These are phyloP conservation scores for Verticillium albo-atrum DNA, from an alignment of 2,329 filamentous ascomycete genomes.

Conservation along the genomic window DNA sequence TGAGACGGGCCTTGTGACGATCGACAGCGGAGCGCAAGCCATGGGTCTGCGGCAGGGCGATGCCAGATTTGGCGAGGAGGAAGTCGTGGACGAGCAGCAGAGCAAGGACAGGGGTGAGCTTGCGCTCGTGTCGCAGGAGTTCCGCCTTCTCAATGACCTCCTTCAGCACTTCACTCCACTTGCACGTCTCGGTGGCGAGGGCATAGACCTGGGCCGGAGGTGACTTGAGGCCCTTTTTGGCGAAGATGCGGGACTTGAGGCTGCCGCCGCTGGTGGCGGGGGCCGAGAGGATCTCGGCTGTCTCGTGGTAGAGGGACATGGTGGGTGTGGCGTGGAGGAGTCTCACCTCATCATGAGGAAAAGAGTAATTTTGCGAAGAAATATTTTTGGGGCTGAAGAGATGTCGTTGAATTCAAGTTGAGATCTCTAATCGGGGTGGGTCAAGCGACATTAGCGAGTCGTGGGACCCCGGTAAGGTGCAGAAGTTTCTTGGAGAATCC, in stretches of 20 bases:
- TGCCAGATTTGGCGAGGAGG: conserved; percentile 73
- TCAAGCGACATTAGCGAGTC: background rate
- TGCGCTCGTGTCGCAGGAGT: conserved; percentile 74
- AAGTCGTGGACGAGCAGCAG: conserved; percentile 84
- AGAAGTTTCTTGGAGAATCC: background rate
- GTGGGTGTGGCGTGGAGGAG: background rate
- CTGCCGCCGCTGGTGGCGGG: conserved; percentile 68
- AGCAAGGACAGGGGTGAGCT: conserved; percentile 78
- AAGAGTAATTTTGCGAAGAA: background rate
- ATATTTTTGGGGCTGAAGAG: background rate
- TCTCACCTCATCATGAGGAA: background rate
- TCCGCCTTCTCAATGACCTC: conserved; percentile 83
- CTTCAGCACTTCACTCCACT: conserved; percentile 83
- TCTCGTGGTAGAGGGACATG: conserved; percentile 97
- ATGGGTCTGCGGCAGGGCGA: conserved; percentile 76
- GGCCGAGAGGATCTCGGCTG: conserved; percentile 67
- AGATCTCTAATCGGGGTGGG: background rate
- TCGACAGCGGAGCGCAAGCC: conserved; percentile 72
- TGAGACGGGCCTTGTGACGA: conserved; percentile 75
- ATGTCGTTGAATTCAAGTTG: background rate
- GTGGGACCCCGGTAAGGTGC: background rate
- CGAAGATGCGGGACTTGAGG: conserved; percentile 81
- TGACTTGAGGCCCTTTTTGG: conserved; percentile 69
- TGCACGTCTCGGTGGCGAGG: conserved; percentile 77
- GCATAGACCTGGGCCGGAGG: conserved; percentile 81